Conservation (phyloP, 345 rosid genomes). For the Arabidopsis suecica region DNA sequence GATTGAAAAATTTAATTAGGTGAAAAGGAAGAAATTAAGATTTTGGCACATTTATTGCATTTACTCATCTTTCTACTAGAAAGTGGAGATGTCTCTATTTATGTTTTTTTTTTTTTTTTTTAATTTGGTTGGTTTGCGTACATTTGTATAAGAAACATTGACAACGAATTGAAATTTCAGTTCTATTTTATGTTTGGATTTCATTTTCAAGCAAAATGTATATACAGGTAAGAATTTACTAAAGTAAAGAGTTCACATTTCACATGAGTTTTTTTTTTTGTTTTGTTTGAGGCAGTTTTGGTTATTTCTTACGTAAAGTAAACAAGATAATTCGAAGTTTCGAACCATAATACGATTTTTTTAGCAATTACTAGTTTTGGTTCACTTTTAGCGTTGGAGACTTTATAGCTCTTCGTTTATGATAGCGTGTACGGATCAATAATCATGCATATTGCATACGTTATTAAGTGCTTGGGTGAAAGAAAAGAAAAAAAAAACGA, state of each 20-base stretch:
- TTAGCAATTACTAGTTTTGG: background rate
- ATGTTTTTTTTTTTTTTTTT: too few relatives aligned
- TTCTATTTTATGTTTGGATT: background rate
- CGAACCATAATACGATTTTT: too few relatives aligned
- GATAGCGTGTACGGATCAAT: background rate
- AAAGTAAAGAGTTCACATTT: too few relatives aligned
- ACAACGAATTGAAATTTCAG: background rate
- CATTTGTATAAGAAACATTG: too few relatives aligned
- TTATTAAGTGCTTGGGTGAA: background rate
- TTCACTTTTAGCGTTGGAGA: background rate
- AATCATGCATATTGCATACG: background rate
- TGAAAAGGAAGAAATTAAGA: background rate
- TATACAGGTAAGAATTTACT: background rate
- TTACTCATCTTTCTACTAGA: background rate
- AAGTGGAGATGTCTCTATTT: background rate
- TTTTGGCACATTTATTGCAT: background rate
- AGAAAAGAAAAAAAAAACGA: background rate
- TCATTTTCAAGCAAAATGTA: background rate
- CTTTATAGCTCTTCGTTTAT: background rate
- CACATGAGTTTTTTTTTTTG: too few relatives aligned
- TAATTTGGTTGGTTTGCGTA: background rate
- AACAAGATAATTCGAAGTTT: too few relatives aligned
- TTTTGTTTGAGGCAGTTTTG: too few relatives aligned
- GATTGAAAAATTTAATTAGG: too few relatives aligned
- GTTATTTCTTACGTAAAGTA: too few relatives aligned